Base-by-base conservation (phyloP, 2,329 filamentous ascomycete genomes). In the Hypocrella siamensis region DNA sequence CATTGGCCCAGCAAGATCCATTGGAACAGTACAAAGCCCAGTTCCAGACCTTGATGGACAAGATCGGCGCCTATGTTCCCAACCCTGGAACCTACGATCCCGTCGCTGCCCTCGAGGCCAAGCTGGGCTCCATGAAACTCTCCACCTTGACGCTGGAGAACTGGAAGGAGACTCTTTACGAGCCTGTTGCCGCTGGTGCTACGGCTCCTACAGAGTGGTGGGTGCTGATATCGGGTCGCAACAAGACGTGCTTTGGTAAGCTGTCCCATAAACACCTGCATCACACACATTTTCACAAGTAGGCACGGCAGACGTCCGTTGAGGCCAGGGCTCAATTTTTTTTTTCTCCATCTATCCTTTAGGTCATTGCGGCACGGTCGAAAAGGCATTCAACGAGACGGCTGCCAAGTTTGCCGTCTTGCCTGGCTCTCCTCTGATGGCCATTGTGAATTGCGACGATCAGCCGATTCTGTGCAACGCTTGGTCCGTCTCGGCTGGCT, bases 181-280 rank as follows among this genome's bases (percentile, higher is more conserved):
- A 60, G 31, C 68, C 72, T 19, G 70, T 79, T 35, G 60, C 70
- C 38, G 54, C 70, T 7, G 69, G 56, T 18, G 65, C 68, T 39
- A 67, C 69, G 9, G 65, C 63, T 38, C 76, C 79, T 5, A 76
- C 79, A 54, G 76, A 84, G 56, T 85, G 78, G 78, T 75, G 79
- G 63, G 60, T 88, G 38, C 65, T 80, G 42, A 58, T 83, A 42
- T 80, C 75, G 8, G 81, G 81, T 34, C 65, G 78, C 43, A 85
- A 86, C 63, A 78, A 75, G 60, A 84, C 80, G 19, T 88, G 81
- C 60, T 77, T 67, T 48, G 67, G 70, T 73, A 58, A 35, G 63
- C 44, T 37, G 27, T 17, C 6, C n/a, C n/a, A n/a, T 12, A 10
- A 10, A 10, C n/a, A 14, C 12, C 4, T 11, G 11, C 9, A 26